Evolutionary conservation across 306 rosid genomes (phyloP), one percentile per base, ranked within the genome.

Genomic region (Prunus davidiana): DNA sequence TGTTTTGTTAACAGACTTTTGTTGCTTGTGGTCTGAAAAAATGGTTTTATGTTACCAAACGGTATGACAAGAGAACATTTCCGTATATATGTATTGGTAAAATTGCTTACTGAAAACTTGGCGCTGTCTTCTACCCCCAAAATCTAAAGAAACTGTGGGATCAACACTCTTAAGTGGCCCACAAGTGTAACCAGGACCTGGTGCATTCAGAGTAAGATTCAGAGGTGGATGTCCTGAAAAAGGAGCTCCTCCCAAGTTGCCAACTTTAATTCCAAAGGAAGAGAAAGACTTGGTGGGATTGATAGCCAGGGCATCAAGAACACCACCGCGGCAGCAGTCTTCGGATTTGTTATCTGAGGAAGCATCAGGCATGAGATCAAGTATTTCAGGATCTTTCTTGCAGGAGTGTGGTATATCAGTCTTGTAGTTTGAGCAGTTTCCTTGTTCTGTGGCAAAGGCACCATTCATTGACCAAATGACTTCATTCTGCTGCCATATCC

Each of bases 111-210:
- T 89, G 78, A 80, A 81, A 83, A 80, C 97, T 27, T 87, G 93
- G 75, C 79, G 82, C 25, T 80, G 80, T 84, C 97, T 86, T 80
- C 71, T 89, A 49, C 93, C 96, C 49, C 88, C 93, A 63, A 77
- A 72, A 71, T 77, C 86, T 45, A 61, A 76, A 80, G 90, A 72
- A 52, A 91, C 80, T 0, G 96, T 82, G 65, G 93, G 96, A 64
- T 83, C 73, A 34, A 83, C 82, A 16, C 86, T 87, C 65, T 76
- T 15, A 78, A 89, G 75, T 3, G 89, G 89, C 73, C 91, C 74
- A 78, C 96, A 91, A 80, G 91, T 87, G 83, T 93, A 91, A 66
- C 98, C 96, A 76, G 79, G 93, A 82, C 96, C 92, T 8, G 98
- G 93, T 60, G 90, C 93, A 85, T 75, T 76, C 61, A 93, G 76